These are phyloP conservation scores for Eucalyptus marginata DNA, from an alignment of 345 rosid species.

Conservation along the genomic window DNA sequence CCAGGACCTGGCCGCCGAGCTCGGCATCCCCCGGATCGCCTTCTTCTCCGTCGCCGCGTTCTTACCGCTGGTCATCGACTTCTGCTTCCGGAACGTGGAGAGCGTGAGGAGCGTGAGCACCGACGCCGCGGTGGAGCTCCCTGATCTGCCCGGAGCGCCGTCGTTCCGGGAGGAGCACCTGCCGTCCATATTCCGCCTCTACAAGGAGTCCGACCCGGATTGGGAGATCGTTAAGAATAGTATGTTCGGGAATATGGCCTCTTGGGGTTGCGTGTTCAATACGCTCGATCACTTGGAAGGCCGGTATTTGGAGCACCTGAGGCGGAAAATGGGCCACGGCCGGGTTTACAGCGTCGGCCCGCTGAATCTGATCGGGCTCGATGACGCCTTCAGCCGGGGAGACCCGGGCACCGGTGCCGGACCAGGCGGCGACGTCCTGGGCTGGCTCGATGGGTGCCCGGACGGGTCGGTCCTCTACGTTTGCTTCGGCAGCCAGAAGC, in stretches of 20 bases:
- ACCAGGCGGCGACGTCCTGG: neutral
- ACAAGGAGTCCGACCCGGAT: slow-evolving; percentile 14
- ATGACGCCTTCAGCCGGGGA: neutral
- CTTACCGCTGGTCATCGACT: slow-evolving; percentile 8
- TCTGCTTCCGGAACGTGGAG: slow-evolving; percentile 16
- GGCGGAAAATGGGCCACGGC: slow-evolving; percentile 20
- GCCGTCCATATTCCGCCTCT: slow-evolving; percentile 26
- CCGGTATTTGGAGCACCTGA: slow-evolving; percentile 18
- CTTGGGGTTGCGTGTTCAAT: slow-evolving; percentile 44
- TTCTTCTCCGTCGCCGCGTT: slow-evolving; percentile 34
- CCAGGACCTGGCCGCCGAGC: slow-evolving; percentile 8
- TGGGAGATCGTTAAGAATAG: slow-evolving; percentile 11
- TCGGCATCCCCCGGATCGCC: slow-evolving; percentile 30
- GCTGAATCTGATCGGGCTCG: slow-evolving; percentile 23
- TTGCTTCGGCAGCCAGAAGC: slow-evolving; percentile 57
- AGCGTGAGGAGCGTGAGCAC: neutral
- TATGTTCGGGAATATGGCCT: slow-evolving; percentile 13
- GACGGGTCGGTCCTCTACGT: slow-evolving; percentile 45
- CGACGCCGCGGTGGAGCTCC: slow-evolving; percentile 14
- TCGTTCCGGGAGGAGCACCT: slow-evolving; percentile 34
- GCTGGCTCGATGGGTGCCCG: slow-evolving; percentile 50
- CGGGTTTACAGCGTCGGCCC: slow-evolving; percentile 54
- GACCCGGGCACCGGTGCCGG: neutral
- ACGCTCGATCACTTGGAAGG: slow-evolving; percentile 31
- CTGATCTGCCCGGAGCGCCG: slow-evolving; percentile 36